Base-by-base conservation (phyloP, 2,329 filamentous ascomycete genomes). In the Raffaelea arxii region DNA sequence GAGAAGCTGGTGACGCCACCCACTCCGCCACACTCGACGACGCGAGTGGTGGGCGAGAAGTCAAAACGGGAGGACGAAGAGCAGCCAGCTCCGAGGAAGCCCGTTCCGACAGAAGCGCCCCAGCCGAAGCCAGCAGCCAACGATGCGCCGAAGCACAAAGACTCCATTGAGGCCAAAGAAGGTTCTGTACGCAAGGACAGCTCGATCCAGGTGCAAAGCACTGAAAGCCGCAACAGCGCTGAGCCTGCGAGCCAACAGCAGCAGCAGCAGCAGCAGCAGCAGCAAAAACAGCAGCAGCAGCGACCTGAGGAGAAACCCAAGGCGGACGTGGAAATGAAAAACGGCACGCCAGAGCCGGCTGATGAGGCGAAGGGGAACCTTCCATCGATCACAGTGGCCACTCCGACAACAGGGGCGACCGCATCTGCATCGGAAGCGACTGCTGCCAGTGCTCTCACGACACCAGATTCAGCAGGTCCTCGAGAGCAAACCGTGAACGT, bases 1-100 rank as follows among this genome's bases (percentile, higher is more conserved):
- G 43, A 45, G n/a, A 44, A 46, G 44, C 22, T 36, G 23, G 44
- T 39, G n/a, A 44, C 38, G 41, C 47, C 47, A 4, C 44, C 47
- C 2, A 49, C 47, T 2, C 47, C 47, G 11, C 47, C 44, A 3
- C 44, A 27, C 19, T 42, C 48, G 11, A 46, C 45, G 19, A 32
- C 48, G 14, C 23, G 16, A 9, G 32, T 36, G 6, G 39, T 43
- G 14, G 43, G 40, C 16, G 18, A 18, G 4, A 23, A 32, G 3
- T 14, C 4, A 21, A 18, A 21, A 11, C 23, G n/a, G 16, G 30
- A 23, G 19, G 10, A 19, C 3, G 19, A 19, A 24, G 6, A n/a
- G 18, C 12, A 32, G 27, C 16, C 22, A n/a, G 32, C 7, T 9
- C 7, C 19, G n/a, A n/a, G n/a, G n/a, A n/a, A n/a, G n/a, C n/a